These are phyloP conservation scores for Cryptomeria japonica DNA, from an alignment of 75 land plant species.

Conservation along the genomic window DNA sequence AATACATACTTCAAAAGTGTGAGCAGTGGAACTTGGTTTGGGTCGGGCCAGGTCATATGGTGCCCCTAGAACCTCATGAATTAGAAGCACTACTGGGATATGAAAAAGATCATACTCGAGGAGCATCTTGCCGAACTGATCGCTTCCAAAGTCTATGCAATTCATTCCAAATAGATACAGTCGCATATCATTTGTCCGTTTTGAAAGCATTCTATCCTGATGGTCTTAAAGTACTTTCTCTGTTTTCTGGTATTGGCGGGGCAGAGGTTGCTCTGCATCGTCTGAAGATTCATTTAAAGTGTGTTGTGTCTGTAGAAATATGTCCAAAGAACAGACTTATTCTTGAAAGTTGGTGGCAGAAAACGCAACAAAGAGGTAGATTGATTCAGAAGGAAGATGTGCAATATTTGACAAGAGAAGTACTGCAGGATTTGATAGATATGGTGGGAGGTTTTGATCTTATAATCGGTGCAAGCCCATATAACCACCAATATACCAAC, in stretches of 20 bases:
- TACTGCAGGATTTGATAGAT: slow-evolving; percentile 26
- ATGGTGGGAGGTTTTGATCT: slow-evolving; percentile 70
- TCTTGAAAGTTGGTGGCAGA: slow-evolving; percentile 65
- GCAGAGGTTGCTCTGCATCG: slow-evolving; percentile 69
- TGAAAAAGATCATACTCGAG: slow-evolving; percentile 73
- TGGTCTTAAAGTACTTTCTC: slow-evolving; percentile 63
- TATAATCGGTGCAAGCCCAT: slow-evolving; percentile 69
- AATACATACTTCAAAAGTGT: slow-evolving; percentile 40
- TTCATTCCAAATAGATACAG: slow-evolving; percentile 73
- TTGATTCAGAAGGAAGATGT: slow-evolving; percentile 50
- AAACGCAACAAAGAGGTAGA: slow-evolving; percentile 47
- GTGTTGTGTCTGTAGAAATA: slow-evolving; percentile 70
- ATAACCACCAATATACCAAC: slow-evolving; percentile 37
- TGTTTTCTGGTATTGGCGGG: slow-evolving; percentile 87
- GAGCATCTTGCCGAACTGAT: slow-evolving; percentile 56
- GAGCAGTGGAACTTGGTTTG: slow-evolving; percentile 75
- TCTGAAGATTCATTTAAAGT: slow-evolving; percentile 60
- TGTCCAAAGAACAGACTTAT: slow-evolving; percentile 38
- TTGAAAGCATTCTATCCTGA: slow-evolving; percentile 56
- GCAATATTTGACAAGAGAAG: slow-evolving; percentile 30
- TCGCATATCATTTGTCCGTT: slow-evolving; percentile 72
- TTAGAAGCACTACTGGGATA: slow-evolving; percentile 65
- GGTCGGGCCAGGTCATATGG: slow-evolving; percentile 56
- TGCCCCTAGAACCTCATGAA: slow-evolving; percentile 74
- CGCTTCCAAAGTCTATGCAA: slow-evolving; percentile 67